These are phyloP conservation scores for Mallotus nudiflorus DNA, from an alignment of 345 rosid species.

Conservation along the genomic window DNA sequence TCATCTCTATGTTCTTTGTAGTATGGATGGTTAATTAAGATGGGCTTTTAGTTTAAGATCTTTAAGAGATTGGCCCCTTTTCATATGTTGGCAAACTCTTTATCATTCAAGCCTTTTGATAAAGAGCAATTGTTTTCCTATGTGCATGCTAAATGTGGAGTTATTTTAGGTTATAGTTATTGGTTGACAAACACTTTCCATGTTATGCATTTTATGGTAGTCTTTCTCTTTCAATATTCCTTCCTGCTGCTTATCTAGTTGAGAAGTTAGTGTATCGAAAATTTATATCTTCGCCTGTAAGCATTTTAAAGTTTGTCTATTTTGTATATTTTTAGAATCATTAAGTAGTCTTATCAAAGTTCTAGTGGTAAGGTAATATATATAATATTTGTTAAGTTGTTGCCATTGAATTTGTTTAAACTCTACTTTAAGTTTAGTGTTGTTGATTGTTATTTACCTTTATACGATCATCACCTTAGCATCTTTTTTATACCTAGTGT, in stretches of 20 bases:
- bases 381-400: background rate
- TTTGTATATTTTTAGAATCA: background rate
- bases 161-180: background rate
- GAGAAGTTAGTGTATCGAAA: conserved; percentile 71
- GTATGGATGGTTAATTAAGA: conserved; percentile 92
- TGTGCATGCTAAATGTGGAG: background rate
- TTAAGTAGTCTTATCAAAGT: background rate
- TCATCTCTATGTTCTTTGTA: conserved; percentile 33
- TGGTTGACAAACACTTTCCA: background rate
- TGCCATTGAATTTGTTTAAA: conserved; percentile 6
- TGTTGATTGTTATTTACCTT: conserved; percentile 62
- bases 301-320: conserved; percentile 24
- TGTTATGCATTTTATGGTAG: conserved; percentile 48
- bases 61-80: conserved; percentile 93
- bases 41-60: conserved; percentile 85
- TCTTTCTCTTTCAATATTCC: conserved; percentile 76
- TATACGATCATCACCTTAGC: conserved; percentile 69
- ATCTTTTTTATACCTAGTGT: conserved; percentile 71
- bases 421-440: conserved; percentile 16
- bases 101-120: conserved; percentile 9
- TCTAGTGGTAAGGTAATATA: background rate
- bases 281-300: conserved; percentile 60
- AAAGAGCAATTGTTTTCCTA: background rate
- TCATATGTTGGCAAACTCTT: conserved; percentile 99
- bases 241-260: conserved; percentile 71